Conservation (phyloP, 2,329 filamentous ascomycete species). For the Monascus ruber region DNA sequence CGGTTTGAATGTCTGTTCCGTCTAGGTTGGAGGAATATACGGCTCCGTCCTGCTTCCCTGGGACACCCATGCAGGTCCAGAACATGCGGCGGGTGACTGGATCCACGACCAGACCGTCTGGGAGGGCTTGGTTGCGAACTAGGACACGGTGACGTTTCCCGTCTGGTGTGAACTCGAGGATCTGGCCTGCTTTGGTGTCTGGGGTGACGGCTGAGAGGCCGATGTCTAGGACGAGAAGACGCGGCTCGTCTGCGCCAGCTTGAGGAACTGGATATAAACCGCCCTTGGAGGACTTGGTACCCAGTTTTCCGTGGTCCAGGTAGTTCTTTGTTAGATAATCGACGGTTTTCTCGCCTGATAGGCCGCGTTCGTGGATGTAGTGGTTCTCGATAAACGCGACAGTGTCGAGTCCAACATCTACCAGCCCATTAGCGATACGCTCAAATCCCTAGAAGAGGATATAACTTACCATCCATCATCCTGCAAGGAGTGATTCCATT, state of each 20-base stretch:
- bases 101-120: constrained; percentile 38
- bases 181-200: constrained; percentile 7
- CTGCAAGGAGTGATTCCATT: constrained; percentile 20
- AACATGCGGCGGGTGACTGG: constrained; percentile 27
- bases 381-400: constrained; percentile 44
- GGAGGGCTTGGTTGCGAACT: constrained; percentile 16
- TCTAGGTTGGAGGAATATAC: constrained; percentile 38
- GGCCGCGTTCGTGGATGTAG: constrained; percentile 40
- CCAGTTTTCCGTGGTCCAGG: constrained; percentile 37
- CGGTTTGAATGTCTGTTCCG: constrained; percentile 32
- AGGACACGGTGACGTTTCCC: constrained; percentile 8
- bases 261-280: constrained; percentile 24
- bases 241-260: neutral
- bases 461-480: constrained; percentile 34
- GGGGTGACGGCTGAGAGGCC: constrained; percentile 10
- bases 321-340: constrained; percentile 37
- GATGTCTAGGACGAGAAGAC: constrained; percentile 13
- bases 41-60: constrained; percentile 29
- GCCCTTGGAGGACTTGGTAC: constrained; percentile 32
- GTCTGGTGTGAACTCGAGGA: constrained; percentile 9
- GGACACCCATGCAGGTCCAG: constrained; percentile 42
- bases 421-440: too few relatives aligned
- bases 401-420: constrained; percentile 41
- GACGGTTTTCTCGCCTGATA: constrained; percentile 30
- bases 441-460: neutral